Evolutionary conservation across 805 yeast genomes (phyloP).

Genomic region (Yarrowia sp.): DNA sequence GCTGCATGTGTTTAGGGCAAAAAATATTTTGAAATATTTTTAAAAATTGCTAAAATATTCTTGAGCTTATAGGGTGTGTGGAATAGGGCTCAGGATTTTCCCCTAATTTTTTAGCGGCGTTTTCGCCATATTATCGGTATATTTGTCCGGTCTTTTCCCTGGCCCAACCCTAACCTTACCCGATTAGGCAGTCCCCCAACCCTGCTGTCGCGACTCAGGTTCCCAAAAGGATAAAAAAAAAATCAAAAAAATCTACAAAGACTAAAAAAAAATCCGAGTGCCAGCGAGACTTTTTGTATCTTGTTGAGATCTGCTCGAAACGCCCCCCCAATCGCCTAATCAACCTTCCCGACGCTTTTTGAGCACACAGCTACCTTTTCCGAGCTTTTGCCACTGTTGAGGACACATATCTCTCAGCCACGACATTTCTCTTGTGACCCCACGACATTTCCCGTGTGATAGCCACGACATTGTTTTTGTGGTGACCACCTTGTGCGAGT

Average conservation of each 20-base stretch:
- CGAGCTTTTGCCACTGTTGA: background rate
- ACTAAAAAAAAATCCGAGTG: background rate
- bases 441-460: too few species aligned
- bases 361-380: too few species aligned
- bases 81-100: too few species aligned
- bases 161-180: slow-evolving; percentile 8
- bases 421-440: too few species aligned
- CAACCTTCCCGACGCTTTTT: too few species aligned
- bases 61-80: too few species aligned
- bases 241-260: slow-evolving; percentile 5
- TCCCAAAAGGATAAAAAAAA: background rate
- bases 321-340: too few species aligned
- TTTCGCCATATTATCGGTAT: too few species aligned
- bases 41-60: background rate
- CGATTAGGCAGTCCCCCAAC: slow-evolving; percentile 4
- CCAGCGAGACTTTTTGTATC: background rate
- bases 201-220: slow-evolving; percentile 20
- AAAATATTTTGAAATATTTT: background rate
- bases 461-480: background rate
- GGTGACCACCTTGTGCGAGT: too few species aligned
- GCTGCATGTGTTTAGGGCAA: background rate
- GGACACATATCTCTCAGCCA: background rate
- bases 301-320: too few species aligned
- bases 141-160: background rate
- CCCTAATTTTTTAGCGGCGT: background rate